Evolutionary conservation across 208 protist species (phyloP), one percentile per base, ranked within the genome.

Genomic region (Trypanosoma rangeli): DNA sequence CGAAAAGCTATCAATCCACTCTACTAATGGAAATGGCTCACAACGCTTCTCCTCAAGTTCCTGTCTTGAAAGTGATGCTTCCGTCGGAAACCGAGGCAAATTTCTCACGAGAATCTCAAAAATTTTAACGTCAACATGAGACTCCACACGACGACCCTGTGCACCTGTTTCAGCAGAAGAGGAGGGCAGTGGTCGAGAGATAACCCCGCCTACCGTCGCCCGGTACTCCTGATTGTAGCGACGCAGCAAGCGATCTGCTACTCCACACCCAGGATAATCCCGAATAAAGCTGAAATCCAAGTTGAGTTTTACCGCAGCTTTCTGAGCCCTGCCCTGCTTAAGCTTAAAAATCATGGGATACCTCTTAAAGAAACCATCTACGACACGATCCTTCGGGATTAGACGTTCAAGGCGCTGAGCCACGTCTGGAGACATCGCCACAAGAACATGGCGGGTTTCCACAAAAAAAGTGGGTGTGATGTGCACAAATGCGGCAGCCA

Each of bases 291-390:
- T 80, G 58, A 91, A 83, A 39, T 82, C 72, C 1, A 80, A 68
- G 68, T 96, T 94, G n/a, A 96, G 72, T 56, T 84, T 86, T 42
- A 96, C 79, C 18, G 70, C 54, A 10, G 86, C 42, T 16, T 74
- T 80, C 16, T 78, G 74, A 75, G 74, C 86, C n/a, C 77, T 74
- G 15, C 48, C 52, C 7, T 52, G 49, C 26, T 67, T 70, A 15
- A 86, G 49, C 28, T 83, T 76, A 61, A 96, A 96, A 0, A 96
- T 71, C 82, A 94, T 91, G n/a, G 88, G 88, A 59, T 94, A 96
- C 39, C 77, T 76, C 15, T 58, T 61, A 57, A 96, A 84, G 10
- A 92, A 58, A 0, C 39, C 35, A 15, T 62, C 54, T 5, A 78
- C 71, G 4, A 83, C 55, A 26, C 64, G 56, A 4, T 60, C 44